Evolutionary conservation across 129 eudicot genomes (phyloP).

Genomic region (Pseudognaphalium luteoalbum): DNA sequence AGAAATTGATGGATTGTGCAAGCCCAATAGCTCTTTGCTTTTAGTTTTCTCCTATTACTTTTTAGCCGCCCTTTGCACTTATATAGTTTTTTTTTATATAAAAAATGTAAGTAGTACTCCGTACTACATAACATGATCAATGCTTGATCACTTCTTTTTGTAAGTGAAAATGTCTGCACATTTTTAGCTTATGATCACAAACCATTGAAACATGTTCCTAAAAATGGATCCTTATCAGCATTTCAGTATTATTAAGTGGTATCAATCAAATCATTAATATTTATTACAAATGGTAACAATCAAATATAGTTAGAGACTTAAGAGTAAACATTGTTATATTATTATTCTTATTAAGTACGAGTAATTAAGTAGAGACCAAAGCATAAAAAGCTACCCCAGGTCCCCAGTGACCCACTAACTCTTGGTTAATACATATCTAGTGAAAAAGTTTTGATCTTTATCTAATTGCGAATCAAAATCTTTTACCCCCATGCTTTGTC

Average conservation of each 20-base stretch:
- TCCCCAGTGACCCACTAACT: not conserved
- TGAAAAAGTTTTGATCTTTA: conserved; percentile 25
- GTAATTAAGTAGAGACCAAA: not conserved
- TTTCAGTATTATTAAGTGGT: conserved; percentile 9
- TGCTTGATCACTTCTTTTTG: not conserved
- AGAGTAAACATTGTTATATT: too few relatives aligned
- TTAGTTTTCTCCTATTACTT: conserved; percentile 11
- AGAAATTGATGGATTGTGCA: conserved; percentile 23
- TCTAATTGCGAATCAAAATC: conserved; percentile 34
- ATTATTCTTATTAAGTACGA: too few relatives aligned
- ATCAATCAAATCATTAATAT: not conserved
- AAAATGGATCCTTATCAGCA: not conserved
- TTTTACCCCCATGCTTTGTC: conserved; percentile 40
- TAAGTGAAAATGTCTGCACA: not conserved
- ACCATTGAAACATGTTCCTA: conserved; percentile 18
- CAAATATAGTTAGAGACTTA: not conserved
- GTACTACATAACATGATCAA: too few relatives aligned
- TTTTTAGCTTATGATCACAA: not conserved
- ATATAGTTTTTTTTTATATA: too few relatives aligned
- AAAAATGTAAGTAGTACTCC: too few relatives aligned
- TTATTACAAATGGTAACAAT: not conserved
- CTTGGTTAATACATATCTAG: conserved; percentile 12
- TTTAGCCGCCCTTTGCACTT: conserved; percentile 31
- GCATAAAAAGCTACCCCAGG: not conserved
- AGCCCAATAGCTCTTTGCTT: conserved; percentile 29